Evolutionary conservation across 2,329 filamentous ascomycete genomes (phyloP).

Genomic region (Hypocreales sp.): DNA sequence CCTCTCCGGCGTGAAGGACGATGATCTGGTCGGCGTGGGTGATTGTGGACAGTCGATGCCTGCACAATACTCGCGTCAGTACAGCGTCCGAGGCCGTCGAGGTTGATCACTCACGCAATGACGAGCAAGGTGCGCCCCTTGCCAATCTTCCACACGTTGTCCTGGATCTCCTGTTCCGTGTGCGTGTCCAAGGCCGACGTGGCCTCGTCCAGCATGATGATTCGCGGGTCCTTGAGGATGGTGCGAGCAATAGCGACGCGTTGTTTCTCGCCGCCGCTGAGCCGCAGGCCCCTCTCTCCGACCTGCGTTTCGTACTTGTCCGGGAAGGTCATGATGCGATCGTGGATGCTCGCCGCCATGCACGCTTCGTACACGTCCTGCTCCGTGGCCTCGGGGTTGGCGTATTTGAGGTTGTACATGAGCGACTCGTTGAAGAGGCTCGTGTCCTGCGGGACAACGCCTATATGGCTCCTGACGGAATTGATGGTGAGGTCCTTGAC

Average conservation of each 20-base stretch:
- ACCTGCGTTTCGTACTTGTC: conserved; percentile 83
- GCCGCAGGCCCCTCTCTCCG: conserved; percentile 71
- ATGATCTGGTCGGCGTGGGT: conserved; percentile 76
- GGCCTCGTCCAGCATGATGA: conserved; percentile 87
- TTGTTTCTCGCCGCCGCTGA: conserved; percentile 88
- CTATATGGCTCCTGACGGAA: conserved; percentile 80
- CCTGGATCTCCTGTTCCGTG: conserved; percentile 86
- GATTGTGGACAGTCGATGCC: conserved; percentile 71
- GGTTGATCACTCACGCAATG: conserved; percentile 80
- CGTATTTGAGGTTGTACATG: conserved; percentile 91
- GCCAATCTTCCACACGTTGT: conserved; percentile 67
- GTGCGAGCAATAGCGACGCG: conserved; percentile 86
- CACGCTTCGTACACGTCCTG: conserved; percentile 74
- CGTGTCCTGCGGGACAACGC: conserved; percentile 93
- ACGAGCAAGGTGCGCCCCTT: conserved; percentile 83
- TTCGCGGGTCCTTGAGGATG: conserved; percentile 79
- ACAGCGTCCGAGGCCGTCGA: neutral
- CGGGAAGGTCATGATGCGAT: conserved; percentile 78
- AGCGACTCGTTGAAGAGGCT: conserved; percentile 87
- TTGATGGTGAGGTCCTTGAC: conserved; percentile 83
- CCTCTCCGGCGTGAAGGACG: conserved; percentile 60
- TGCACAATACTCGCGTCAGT: conserved; percentile 13
- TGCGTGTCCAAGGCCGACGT: conserved; percentile 84
- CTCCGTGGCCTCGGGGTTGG: conserved; percentile 64
- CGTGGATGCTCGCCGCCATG: conserved; percentile 77